Percentiles rank a stretch among this genome's conserved stretches.
phyloP scores from a whole-genome alignment of 768 basidiomycete species.

The Sporobolomyces phaffii region DNA sequence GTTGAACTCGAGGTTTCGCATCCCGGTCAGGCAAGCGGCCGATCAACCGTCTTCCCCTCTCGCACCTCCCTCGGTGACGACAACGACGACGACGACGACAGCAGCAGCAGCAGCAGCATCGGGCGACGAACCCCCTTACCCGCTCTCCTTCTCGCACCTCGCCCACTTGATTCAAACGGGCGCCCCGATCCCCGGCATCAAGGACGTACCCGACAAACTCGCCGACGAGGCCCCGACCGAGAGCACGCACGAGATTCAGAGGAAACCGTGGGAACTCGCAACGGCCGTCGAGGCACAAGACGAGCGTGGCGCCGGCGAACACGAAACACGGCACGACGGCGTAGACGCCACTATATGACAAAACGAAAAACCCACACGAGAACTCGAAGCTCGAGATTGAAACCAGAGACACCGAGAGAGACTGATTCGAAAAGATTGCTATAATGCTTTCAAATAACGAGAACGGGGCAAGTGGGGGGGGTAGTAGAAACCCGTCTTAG shows the following conservation, averaged over 20 bases:
- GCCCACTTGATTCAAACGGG: constrained; percentile 39
- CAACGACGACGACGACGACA: too few species aligned
- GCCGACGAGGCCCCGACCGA: constrained; percentile 25
- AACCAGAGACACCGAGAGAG: too few species aligned
- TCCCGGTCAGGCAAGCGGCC: too few species aligned
- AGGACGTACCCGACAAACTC: constrained; percentile 39
- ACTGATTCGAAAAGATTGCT: too few species aligned
- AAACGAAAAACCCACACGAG: background rate
- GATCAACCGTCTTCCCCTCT: constrained; percentile 3
- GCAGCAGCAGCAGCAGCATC: background rate
- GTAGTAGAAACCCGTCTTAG: background rate
- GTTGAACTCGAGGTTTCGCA: background rate
- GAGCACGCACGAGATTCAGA: background rate
- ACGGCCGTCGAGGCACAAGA: background rate
- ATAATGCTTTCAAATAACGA: too few species aligned
- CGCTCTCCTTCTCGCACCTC: constrained; percentile 39
- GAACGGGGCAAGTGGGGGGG: too few species aligned
- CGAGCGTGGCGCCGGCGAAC: too few species aligned
- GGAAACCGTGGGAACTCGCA: constrained; percentile 41
- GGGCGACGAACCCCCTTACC: constrained; percentile 35
- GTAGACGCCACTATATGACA: too few species aligned
- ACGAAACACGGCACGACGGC: too few species aligned
- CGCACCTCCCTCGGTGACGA: background rate
- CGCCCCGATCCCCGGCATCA: constrained; percentile 39
- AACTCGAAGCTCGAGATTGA: too few species aligned